These are phyloP conservation scores for Diplodia corticola DNA, from an alignment of 2,329 filamentous ascomycete species.

Conservation along the genomic window DNA sequence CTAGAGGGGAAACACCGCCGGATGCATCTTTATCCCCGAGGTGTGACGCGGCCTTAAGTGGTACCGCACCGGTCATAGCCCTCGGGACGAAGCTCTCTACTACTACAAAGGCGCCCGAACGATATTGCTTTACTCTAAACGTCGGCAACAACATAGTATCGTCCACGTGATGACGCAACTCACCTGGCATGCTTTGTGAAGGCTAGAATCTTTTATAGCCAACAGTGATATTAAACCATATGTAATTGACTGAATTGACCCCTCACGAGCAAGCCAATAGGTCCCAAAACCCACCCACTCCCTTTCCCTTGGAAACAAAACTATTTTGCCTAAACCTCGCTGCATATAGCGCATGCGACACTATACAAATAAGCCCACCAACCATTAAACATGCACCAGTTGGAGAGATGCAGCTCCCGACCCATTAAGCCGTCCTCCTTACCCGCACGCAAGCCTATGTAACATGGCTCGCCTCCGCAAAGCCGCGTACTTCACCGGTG, in stretches of 20 bases:
- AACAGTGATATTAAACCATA: no score
- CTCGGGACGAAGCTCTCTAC: not conserved
- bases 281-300: not conserved
- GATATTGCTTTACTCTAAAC: no score
- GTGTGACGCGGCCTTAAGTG: not conserved
- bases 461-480: not conserved
- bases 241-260: not conserved
- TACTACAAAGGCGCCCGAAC: no score
- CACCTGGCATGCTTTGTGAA: not conserved
- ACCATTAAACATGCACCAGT: not conserved
- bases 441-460: not conserved
- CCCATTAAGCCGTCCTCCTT: not conserved
- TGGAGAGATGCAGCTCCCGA: not conserved
- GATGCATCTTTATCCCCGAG: not conserved
- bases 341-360: not conserved
- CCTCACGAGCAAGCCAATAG: not conserved
- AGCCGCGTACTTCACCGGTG: not conserved
- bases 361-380: not conserved
- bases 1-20: not conserved
- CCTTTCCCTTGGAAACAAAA: not conserved
- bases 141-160: no score
- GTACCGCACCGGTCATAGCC: not conserved
- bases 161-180: no score
- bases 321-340: not conserved
- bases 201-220: not conserved